These are phyloP conservation scores for Pezicula radicicola DNA, from an alignment of 2,329 filamentous ascomycete genomes.

Conservation along the genomic window DNA sequence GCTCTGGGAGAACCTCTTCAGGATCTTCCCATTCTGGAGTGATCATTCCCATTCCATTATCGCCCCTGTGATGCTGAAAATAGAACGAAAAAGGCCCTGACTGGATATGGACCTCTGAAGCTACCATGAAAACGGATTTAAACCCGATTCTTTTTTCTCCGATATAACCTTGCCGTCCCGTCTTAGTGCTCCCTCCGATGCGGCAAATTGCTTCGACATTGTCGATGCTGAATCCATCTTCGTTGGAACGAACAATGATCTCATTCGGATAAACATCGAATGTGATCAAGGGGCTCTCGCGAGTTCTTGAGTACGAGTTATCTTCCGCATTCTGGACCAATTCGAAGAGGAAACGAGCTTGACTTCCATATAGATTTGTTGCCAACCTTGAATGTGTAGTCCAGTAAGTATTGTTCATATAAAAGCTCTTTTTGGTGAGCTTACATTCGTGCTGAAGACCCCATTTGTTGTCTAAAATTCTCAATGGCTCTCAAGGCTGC, in stretches of 20 bases:
- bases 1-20: background rate
- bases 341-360: no score
- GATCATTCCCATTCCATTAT: constrained; percentile 6
- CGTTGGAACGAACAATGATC: constrained; percentile 41
- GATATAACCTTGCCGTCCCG: constrained; percentile 34
- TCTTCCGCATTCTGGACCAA: no score
- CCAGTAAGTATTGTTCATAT: no score
- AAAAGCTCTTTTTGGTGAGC: no score
- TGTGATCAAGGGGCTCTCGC: no score
- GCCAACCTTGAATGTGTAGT: no score
- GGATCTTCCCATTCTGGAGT: constrained; percentile 2
- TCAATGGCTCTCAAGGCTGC: no score
- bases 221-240: constrained; percentile 39
- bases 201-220: constrained; percentile 45
- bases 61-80: constrained; percentile 9
- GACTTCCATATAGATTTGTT: no score
- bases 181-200: constrained; percentile 45
- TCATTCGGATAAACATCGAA: constrained; percentile 27
- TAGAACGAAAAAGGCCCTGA: constrained; percentile 25
- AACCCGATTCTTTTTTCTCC: constrained; percentile 36
- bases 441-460: no score
- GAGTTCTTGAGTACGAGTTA: no score
- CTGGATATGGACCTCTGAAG: constrained; percentile 34
- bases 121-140: constrained; percentile 32
- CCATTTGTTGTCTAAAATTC: no score